Evolutionary conservation across 2,329 filamentous ascomycete species (phyloP).

Genomic region (Aspergillus flavus): DNA sequence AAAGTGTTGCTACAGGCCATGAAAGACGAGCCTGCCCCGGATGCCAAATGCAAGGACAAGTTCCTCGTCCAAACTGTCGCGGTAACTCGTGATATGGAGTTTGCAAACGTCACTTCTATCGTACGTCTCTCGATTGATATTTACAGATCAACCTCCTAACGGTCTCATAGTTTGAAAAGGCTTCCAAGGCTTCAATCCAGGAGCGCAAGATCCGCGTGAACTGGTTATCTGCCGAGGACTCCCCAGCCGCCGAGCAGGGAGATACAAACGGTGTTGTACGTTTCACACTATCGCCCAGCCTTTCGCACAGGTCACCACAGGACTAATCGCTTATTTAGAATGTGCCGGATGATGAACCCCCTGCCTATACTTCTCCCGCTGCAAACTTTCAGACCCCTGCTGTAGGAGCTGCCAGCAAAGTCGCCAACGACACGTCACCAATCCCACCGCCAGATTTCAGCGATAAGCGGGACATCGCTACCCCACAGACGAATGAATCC

Average conservation of each 20-base stretch:
- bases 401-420: conserved; percentile 46
- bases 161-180: conserved; percentile 69
- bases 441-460: conserved; percentile 39
- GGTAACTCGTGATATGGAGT: conserved; percentile 82
- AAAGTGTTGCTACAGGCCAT: conserved; percentile 93
- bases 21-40: conserved; percentile 86
- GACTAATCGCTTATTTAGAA: conserved; percentile 25
- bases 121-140: conserved; percentile 56
- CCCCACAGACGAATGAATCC: conserved; percentile 38
- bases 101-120: conserved; percentile 76
- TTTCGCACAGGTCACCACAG: not conserved
- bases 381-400: conserved; percentile 51
- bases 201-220: conserved; percentile 95
- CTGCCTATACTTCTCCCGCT: conserved; percentile 60
- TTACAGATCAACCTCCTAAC: conserved; percentile 11
- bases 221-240: conserved; percentile 70
- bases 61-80: conserved; percentile 93
- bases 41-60: conserved; percentile 94
- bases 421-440: conserved; percentile 36
- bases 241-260: conserved; percentile 28
- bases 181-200: conserved; percentile 74
- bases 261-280: conserved; percentile 42
- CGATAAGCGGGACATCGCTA: conserved; percentile 43
- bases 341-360: conserved; percentile 49
- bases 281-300: conserved; percentile 5